Conservation (phyloP, 257 asterid genomes). For the Solanum commersonii region DNA sequence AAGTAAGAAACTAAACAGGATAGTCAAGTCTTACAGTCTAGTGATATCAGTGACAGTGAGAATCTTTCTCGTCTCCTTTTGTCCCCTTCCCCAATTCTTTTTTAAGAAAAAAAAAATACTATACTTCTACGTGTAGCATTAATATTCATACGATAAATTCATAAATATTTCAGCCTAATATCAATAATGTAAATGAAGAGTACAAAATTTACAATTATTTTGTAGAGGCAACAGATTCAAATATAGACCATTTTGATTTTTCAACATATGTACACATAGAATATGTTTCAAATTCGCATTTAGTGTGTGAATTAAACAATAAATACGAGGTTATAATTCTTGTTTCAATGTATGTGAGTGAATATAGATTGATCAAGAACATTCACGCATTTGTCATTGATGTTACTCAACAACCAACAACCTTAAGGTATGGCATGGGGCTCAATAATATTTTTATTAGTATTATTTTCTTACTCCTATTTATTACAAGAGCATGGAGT, state of each 20-base stretch:
- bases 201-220: neutral
- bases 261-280: neutral
- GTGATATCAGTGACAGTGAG: too few species aligned
- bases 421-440: constrained; percentile 29
- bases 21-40: neutral
- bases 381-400: constrained; percentile 11
- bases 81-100: neutral
- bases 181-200: neutral
- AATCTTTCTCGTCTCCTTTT: neutral
- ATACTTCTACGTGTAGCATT: neutral
- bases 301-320: neutral
- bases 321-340: neutral
- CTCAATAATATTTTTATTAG: neutral
- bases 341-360: neutral
- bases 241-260: neutral
- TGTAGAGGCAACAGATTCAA: neutral
- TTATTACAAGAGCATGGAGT: neutral
- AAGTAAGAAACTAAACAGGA: neutral
- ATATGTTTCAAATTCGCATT: neutral
- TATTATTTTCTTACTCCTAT: neutral
- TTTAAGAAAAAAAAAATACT: too few species aligned
- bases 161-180: neutral
- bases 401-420: constrained; percentile 24
- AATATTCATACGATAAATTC: neutral
- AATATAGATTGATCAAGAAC: neutral